Evolutionary conservation across 495 filamentous ascomycete species (phyloP), one percentile per base, ranked within the genome.

Genomic region (Tuber magnatum): DNA sequence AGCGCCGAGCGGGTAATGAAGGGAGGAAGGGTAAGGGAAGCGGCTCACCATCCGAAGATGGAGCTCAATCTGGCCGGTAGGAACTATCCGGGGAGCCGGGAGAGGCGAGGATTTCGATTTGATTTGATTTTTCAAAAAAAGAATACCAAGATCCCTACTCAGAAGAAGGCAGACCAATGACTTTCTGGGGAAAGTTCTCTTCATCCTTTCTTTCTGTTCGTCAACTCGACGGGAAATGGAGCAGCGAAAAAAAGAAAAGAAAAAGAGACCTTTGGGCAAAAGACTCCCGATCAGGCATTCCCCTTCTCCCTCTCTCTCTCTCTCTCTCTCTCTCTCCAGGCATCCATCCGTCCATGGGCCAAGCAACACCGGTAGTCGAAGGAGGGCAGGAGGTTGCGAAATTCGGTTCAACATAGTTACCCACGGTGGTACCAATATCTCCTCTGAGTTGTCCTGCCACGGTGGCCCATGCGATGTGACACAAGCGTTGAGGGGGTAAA

Each of bases 401-500:
- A 65, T 65, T 65, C 28, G 18, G 35, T 65, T 65, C 10, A 28
- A 28, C 16, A 16, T 46, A 20, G 56, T 28, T 65, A 65, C 28
- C 28, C 28, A 18, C 28, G 28, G 56, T 35, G 35, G 51, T 32
- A 61, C 51, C n/a, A 5, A 18, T 48, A 28, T 14, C n/a, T 65
- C 56, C 56, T 65, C 56, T 65, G 56, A 65, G 56, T 35, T 65
- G 56, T 65, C 56, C 56, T 65, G 56, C 56, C 56, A 65, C 56
- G 28, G 56, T 65, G 56, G 56, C 56, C 56, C 56, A 65, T 65
- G 56, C 56, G 28, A 65, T 65, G 56, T 65, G 28, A 65, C 28
- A 65, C 56, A 65, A 65, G 56, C 56, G 14, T 35, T 65, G 56
- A 14, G 56, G 46, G 7, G 46, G 16, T 0, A 48, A 6, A n/a